Conservation (phyloP, 2,329 filamentous ascomycete species). For the Calonectria multiphialidica region DNA sequence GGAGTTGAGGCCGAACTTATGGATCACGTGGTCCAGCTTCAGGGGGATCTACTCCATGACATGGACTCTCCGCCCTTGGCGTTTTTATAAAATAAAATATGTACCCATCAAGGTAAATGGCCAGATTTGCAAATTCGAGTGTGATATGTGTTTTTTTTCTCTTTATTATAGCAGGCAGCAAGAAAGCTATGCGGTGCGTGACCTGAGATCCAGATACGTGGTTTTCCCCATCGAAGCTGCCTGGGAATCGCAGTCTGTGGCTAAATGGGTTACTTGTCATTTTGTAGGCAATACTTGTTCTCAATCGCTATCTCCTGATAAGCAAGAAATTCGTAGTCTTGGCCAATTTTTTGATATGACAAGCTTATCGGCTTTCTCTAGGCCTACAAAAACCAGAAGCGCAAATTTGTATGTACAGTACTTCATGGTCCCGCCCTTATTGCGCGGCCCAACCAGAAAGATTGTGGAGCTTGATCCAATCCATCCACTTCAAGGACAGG, state of each 20-base stretch:
- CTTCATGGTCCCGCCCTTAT: no score
- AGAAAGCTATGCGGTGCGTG: not conserved
- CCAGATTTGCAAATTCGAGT: not conserved
- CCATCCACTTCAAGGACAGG: no score
- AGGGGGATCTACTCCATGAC: constrained; percentile 13
- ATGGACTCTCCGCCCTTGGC: not conserved
- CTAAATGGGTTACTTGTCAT: not conserved
- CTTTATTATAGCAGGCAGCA: not conserved
- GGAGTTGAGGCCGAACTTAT: constrained; percentile 28
- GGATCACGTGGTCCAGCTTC: constrained; percentile 39
- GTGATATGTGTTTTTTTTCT: not conserved
- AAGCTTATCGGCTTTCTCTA: no score
- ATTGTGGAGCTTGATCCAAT: no score
- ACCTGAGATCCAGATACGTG: not conserved
- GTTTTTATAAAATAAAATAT: not conserved
- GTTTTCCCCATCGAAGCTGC: not conserved
- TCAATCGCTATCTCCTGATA: not conserved
- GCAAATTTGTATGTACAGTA: no score
- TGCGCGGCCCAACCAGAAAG: no score
- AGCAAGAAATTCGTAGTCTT: no score
- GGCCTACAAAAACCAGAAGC: no score
- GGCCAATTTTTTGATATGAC: no score
- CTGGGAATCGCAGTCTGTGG: not conserved
- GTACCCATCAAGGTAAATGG: not conserved
- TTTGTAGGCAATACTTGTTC: not conserved